Base-by-base conservation (phyloP, 768 basidiomycete species). In the Amanita pallidorosea region DNA sequence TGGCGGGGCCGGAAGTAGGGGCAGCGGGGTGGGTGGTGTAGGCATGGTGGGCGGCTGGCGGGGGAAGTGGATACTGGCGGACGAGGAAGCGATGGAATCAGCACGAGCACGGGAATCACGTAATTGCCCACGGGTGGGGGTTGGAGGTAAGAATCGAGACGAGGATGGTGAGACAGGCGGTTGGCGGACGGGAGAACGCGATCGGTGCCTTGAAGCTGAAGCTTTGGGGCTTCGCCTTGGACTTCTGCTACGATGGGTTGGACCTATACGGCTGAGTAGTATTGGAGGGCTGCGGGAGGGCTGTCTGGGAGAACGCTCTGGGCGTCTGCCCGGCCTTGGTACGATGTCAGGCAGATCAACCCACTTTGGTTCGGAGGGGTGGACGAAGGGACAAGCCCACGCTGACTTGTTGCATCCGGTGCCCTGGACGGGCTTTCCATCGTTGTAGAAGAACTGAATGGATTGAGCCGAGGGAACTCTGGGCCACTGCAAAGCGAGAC, bases 331-430 rank as follows among this genome's bases (percentile, higher is more conserved):
- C 2, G n/a, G 1, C 18, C 18, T 11, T 25, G 48, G 38, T 13
- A 1, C 2, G 29, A 49, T 20, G 18, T 33, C 12, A 18, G 42
- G 50, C 6, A 51, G 50, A 17, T n/a, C 13, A 4, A 41, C 18
- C 65, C 65, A 68, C 27, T 45, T 40, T 7, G 57, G 55, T 27
- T 68, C 60, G 11, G 51, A 41, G 36, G 66, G 67, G 38, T 68
- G 67, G 6, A 58, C 56, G 34, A 61, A 68, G 0, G 13, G 35
- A 45, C 67, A 68, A 7, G 4, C 11, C 0, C 34, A 18, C 18
- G 51, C 3, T 0, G 25, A n/a, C 4, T 45, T 52, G 11, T n/a
- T 49, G 31, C 58, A 65, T 6, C 60, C 54, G 0, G 2, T 8
- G 1, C 49, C 18, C 11, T 11, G 40, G 15, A 51, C 29, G 1